These are phyloP conservation scores for Aspergillus mulundensis DNA, from an alignment of 495 filamentous ascomycete genomes.

Conservation along the genomic window DNA sequence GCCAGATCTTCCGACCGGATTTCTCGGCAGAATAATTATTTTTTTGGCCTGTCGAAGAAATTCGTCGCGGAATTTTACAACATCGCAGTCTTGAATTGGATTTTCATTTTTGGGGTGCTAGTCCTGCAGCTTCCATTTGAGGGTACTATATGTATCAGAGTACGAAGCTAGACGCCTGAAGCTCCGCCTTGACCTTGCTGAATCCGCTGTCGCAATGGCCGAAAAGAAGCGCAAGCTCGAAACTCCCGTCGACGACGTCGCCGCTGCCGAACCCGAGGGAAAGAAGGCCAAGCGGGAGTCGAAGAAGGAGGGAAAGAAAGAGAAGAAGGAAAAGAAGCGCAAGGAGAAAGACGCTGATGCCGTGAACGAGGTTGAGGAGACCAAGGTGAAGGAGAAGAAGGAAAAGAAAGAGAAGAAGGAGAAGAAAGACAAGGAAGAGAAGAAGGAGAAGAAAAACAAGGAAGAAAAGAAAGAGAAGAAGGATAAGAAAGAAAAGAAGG, in stretches of 20 bases:
- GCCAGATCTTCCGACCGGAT: background rate
- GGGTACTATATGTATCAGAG: background rate
- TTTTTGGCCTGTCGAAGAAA: background rate
- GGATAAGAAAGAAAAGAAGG: conserved; percentile 18
- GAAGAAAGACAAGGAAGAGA: conserved; percentile 11
- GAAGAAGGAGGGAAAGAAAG: conserved; percentile 15
- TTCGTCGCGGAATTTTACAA: background rate
- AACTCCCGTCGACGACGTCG: conserved; percentile 12
- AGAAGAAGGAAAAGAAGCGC: conserved; percentile 8
- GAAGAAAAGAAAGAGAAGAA: conserved; percentile 18
- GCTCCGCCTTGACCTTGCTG: background rate
- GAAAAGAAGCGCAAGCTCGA: conserved; percentile 47
- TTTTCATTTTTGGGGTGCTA: background rate
- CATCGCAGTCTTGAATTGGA: background rate
- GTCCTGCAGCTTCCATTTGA: background rate
- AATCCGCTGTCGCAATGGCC: conserved; percentile 27
- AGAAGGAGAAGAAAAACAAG: conserved; percentile 13
- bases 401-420: conserved; percentile 13
- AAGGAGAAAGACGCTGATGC: conserved; percentile 13
- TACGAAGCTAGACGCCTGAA: background rate
- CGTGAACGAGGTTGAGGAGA: conserved; percentile 6
- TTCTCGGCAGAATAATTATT: conserved; percentile 23
- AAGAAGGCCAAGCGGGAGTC: conserved; percentile 39
- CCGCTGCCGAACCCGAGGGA: conserved; percentile 27
- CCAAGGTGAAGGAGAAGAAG: conserved; percentile 1